Percentiles rank a stretch among this genome's conserved stretches.
Evolutionary conservation across 768 basidiomycete genomes (phyloP).

Genomic region (Xanthoconium stramineum): DNA sequence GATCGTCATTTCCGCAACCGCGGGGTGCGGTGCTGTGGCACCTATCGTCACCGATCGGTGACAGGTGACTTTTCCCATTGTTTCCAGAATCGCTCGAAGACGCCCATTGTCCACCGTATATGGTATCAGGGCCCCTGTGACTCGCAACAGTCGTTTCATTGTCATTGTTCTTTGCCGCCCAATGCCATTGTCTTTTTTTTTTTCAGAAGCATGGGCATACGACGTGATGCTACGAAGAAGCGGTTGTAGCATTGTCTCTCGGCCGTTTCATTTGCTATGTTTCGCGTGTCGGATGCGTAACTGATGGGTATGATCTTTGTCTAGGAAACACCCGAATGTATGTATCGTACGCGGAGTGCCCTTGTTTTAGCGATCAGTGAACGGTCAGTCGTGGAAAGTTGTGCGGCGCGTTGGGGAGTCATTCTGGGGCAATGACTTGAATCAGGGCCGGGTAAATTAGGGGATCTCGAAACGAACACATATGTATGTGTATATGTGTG

Average conservation of each 20-base stretch:
- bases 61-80: slow-evolving; percentile 4
- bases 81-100: background rate
- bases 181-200: slow-evolving; percentile 11
- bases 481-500: background rate
- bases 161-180: slow-evolving; percentile 7
- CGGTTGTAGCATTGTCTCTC: background rate
- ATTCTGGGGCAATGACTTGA: slow-evolving; percentile 5
- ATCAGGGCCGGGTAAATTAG: background rate
- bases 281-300: slow-evolving; percentile 7
- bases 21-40: slow-evolving; percentile 9
- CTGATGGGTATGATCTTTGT: slow-evolving; percentile 8
- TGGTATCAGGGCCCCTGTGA: slow-evolving; percentile 12
- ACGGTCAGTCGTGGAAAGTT: slow-evolving; percentile 51
- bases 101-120: slow-evolving; percentile 23
- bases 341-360: slow-evolving; percentile 42
- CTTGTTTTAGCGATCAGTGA: slow-evolving; percentile 48
- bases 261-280: background rate
- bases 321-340: slow-evolving; percentile 37
- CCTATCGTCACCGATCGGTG: slow-evolving; percentile 2
- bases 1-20: slow-evolving; percentile 13
- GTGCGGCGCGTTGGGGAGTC: slow-evolving; percentile 42
- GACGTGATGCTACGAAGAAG: slow-evolving; percentile 3
- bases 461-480: background rate
- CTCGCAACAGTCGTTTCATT: background rate
- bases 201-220: slow-evolving; percentile 1